Evolutionary conservation across 371 early-diverging fungal genomes (phyloP), one percentile per base, ranked within the genome.

Genomic region (Mucor piriformis): DNA sequence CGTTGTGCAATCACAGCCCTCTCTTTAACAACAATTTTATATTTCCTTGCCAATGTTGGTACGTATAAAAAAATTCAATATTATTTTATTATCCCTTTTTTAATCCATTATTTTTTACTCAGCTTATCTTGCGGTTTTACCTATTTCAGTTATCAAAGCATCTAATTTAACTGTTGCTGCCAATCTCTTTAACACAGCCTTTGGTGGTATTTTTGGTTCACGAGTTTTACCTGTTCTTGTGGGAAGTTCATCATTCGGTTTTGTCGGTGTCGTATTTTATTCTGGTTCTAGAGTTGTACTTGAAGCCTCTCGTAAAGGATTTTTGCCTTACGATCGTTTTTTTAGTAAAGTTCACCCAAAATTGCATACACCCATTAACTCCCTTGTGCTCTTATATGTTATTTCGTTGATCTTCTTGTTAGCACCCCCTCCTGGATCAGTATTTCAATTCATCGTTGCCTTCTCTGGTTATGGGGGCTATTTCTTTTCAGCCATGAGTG

Each of bases 281-380:
- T 59, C 68, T 35, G 68, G 68, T 3, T 67, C 68, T 4, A 37
- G 68, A 23, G 47, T 67, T 16, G 51, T 64, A 3, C 18, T 67
- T 21, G 68, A 67, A 29, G 64, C 68, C 11, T 33, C 68, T 5
- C 59, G 68, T n/a, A 59, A 63, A 52, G 68, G 68, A 10, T 67
- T 50, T 29, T 18, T 67, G 10, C 64, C 64, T 1, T 67, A 44
- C 16, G 68, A 67, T 12, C 54, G 57, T 16, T 51, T 63, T n/a
- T 67, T 67, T 40, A 52, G 56, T 25, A 63, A 64, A 52, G 55
- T 64, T 1, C 59, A 67, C 40, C 59, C 68, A 2, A 59, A 56
- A 18, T 29, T 63, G 4, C 64, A 67, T 20, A 67, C 68, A 13
- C 68, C 68, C 3, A 35, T 67, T n/a, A 20, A 55, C 18, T 55